Evolutionary conservation across 768 basidiomycete species (phyloP).

Genomic region (Tephrocybe rancida): DNA sequence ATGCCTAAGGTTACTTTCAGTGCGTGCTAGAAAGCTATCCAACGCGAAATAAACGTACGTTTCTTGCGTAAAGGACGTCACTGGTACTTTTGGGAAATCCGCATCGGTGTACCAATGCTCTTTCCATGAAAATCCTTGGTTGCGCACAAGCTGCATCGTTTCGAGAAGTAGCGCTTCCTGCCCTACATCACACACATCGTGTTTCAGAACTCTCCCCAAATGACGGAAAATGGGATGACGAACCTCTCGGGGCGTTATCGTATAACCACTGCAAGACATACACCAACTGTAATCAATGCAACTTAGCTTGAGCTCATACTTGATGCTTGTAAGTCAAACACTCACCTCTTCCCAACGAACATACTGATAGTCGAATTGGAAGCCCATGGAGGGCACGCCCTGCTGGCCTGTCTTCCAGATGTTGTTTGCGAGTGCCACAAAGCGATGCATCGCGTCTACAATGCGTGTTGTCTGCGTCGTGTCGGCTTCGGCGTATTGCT

Average conservation of each 20-base stretch:
- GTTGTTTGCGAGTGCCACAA: constrained; percentile 33
- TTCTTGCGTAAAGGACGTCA: constrained; percentile 29
- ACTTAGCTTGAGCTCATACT: not conserved
- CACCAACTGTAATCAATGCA: constrained; percentile 27
- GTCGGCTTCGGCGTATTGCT: constrained; percentile 49
- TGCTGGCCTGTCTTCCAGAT: constrained; percentile 37
- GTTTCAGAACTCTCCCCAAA: not conserved
- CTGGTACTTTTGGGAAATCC: constrained; percentile 35
- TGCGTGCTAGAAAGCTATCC: not conserved
- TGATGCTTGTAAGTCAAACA: not conserved
- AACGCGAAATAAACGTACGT: constrained; percentile 26
- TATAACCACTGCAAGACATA: constrained; percentile 42
- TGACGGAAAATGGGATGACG: not conserved
- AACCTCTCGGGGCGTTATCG: constrained; percentile 41
- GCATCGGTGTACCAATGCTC: constrained; percentile 39
- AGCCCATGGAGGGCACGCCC: constrained; percentile 37
- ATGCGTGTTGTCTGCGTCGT: constrained; percentile 36
- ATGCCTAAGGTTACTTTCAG: constrained; percentile 30
- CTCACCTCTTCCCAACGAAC: constrained; percentile 45
- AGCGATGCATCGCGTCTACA: constrained; percentile 39
- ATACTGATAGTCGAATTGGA: constrained; percentile 44
- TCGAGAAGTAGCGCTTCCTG: constrained; percentile 37
- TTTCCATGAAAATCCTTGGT: constrained; percentile 44
- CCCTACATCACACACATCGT: constrained; percentile 19
- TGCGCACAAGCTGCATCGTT: constrained; percentile 41